phyloP scores from a whole-genome alignment of 2,329 filamentous ascomycete genomes.

The Ceratocystis papillata region DNA sequence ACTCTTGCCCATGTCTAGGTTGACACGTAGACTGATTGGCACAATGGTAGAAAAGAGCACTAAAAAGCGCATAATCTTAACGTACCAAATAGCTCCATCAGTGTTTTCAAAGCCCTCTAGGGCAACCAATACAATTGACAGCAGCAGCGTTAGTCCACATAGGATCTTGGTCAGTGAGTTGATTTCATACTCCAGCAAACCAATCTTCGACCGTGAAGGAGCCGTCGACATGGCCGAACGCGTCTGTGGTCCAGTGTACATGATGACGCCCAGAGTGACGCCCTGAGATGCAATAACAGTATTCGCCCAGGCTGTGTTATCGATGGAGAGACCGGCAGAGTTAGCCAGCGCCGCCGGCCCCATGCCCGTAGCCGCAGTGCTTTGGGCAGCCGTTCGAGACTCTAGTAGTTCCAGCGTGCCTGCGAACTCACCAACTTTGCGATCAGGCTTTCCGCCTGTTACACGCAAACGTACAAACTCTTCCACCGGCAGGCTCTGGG shows the following conservation, averaged over 20 bases:
- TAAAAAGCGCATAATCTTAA: constrained; percentile 95
- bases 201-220: constrained; percentile 84
- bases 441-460: constrained; percentile 81
- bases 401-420: constrained; percentile 72
- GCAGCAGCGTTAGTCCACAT: constrained; percentile 71
- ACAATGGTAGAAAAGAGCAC: constrained; percentile 99
- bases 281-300: constrained; percentile 92
- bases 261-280: constrained; percentile 73
- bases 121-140: constrained; percentile 81
- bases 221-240: constrained; percentile 88
- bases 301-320: constrained; percentile 98
- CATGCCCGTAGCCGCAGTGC: constrained; percentile 23
- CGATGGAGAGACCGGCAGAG: constrained; percentile 71
- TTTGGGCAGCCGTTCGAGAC: constrained; percentile 41
- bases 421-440: constrained; percentile 86
- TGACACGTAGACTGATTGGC: constrained; percentile 90
- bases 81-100: constrained; percentile 68
- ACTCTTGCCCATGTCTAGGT: constrained; percentile 92
- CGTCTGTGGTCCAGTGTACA: constrained; percentile 92
- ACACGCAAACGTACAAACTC: constrained; percentile 63
- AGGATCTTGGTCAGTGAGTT: constrained; percentile 95
- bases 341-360: constrained; percentile 32
- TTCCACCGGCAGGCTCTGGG: constrained; percentile 61
- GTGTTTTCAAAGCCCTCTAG: constrained; percentile 67
- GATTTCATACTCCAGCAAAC: constrained; percentile 88